phyloP scores from a whole-genome alignment of 768 basidiomycete species.

The Baorangia bicolor region DNA sequence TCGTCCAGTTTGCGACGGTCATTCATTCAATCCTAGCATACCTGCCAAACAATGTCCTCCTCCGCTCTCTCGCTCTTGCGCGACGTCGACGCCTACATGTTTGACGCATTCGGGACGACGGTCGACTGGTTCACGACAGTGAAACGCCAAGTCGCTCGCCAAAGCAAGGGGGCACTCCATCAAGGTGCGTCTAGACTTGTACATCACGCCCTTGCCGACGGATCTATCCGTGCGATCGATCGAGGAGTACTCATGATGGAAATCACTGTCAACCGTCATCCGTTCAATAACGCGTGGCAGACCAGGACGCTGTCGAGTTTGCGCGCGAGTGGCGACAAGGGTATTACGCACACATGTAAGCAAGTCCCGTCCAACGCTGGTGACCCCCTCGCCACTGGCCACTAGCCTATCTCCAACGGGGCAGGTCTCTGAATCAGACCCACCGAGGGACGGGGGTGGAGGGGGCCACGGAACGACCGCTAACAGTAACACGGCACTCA shows the following conservation, averaged over 20 bases:
- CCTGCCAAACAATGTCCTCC: neutral
- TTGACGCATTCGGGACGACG: constrained; percentile 52
- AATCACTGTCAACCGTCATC: no score
- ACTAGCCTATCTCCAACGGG: no score
- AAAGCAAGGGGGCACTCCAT: constrained; percentile 11
- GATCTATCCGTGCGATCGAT: neutral
- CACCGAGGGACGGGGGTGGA: no score
- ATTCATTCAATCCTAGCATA: neutral
- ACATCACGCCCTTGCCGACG: no score
- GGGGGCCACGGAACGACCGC: no score
- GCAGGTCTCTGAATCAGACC: no score
- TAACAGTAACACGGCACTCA: no score
- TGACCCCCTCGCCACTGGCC: no score
- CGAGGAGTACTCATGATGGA: neutral
- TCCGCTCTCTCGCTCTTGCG: neutral
- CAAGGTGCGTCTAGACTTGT: constrained; percentile 11
- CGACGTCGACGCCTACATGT: constrained; percentile 43
- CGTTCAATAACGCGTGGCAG: constrained; percentile 14
- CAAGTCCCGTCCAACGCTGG: neutral
- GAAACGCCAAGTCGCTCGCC: constrained; percentile 15
- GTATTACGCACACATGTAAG: constrained; percentile 37
- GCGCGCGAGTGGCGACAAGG: constrained; percentile 56
- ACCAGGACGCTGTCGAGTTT: constrained; percentile 37
- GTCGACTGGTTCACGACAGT: constrained; percentile 41
- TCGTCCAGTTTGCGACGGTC: neutral